Base-by-base conservation (phyloP, 2,329 filamentous ascomycete species). In the Claviceps sorghi region DNA sequence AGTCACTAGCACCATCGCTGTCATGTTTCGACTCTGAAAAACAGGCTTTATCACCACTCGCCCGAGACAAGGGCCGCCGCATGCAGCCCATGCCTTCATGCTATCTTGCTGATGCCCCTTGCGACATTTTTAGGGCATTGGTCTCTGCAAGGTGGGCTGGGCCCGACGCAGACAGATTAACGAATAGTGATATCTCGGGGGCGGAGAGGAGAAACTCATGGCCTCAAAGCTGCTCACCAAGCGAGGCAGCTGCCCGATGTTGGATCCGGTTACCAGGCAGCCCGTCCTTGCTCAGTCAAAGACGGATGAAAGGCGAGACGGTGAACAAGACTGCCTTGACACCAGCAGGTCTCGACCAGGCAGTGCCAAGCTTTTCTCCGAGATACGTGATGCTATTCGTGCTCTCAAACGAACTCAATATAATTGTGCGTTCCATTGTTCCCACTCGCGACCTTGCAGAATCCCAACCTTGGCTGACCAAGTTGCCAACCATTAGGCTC, bases 341-440 rank as follows among this genome's bases (percentile, higher is more conserved):
- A 51, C 44, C 1, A 32, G 60, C 22, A 67, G 59, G 48, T 52
- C 61, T n/a, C 61, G 59, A 36, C 60, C 58, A 21, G 59, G 58
- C 7, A 59, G 62, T 36, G 62, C 65, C 11, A 64, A 57, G 36
- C 64, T 67, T 4, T 67, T 66, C 64, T 63, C 62, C 7, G 66
- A 68, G 38, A 63, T 69, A 26, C 61, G 64, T 3, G 60, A 60
- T 15, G 67, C 63, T 21, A 61, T 69, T 50, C 65, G 57, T 43
- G 65, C 60, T 2, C 62, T 69, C 26, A 60, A 62, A 21, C 61
- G 59, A 50, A 62, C 55, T n/a, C 61, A 63, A 30, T 59, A 57
- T 8, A 60, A 58, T 44, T 59, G 60, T 60, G 53, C 51, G 62
- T 55, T 19, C 29, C 42, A 9, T 2, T n/a, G 32, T 2, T 17